Conservation (phyloP, 1,284 basidiomycete species). For the Irpex sp. region DNA sequence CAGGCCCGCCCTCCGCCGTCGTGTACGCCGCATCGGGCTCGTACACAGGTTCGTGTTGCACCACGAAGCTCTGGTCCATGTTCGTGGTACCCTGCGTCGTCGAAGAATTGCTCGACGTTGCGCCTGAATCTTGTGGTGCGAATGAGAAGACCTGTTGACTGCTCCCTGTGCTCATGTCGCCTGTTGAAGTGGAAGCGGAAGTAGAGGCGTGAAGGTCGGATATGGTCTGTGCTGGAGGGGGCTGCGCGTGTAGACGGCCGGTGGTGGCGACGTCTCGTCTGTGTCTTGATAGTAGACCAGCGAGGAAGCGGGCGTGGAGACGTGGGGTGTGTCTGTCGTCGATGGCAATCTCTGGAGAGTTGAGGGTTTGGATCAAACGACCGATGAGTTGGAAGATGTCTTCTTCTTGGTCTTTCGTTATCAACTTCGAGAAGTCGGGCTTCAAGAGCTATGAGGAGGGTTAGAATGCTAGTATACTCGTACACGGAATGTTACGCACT, state of each 20-base stretch:
- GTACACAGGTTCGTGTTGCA: slow-evolving; percentile 17
- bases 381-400: slow-evolving; percentile 72
- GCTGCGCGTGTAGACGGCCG: slow-evolving; percentile 38
- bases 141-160: slow-evolving; percentile 10
- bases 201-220: slow-evolving; percentile 6
- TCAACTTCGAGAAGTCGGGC: slow-evolving; percentile 63
- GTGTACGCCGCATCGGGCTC: slow-evolving; percentile 22
- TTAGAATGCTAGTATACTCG: not conserved
- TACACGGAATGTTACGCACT: slow-evolving; percentile 34
- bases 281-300: slow-evolving; percentile 62
- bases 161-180: slow-evolving; percentile 1
- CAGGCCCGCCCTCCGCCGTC: slow-evolving; percentile 13
- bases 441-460: slow-evolving; percentile 52
- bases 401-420: slow-evolving; percentile 58
- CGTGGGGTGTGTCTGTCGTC: slow-evolving; percentile 81
- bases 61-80: slow-evolving; percentile 14
- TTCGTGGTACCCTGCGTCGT: slow-evolving; percentile 14
- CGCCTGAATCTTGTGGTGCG: not conserved
- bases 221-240: slow-evolving; percentile 34
- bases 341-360: slow-evolving; percentile 72
- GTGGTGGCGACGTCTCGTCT: slow-evolving; percentile 55
- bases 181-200: too few relatives aligned
- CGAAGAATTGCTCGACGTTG: not conserved
- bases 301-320: slow-evolving; percentile 77
- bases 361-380: slow-evolving; percentile 67